Evolutionary conservation across 2,329 filamentous ascomycete genomes (phyloP).

Genomic region (Fusarium humuli): DNA sequence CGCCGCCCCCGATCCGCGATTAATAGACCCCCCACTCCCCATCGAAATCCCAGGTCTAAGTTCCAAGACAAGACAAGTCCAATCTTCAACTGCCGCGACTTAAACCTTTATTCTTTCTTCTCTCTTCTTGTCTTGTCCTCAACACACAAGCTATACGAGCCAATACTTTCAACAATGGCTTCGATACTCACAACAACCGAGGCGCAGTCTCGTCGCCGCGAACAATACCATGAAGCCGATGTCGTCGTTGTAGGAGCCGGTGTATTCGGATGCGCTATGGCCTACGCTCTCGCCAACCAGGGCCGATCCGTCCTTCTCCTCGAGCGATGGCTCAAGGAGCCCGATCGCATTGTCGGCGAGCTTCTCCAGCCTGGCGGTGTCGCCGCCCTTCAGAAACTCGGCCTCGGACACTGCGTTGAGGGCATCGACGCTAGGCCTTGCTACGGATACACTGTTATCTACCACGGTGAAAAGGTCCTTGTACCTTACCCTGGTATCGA

Average conservation of each 20-base stretch:
- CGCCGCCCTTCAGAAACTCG: slow-evolving; percentile 81
- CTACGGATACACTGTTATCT: slow-evolving; percentile 88
- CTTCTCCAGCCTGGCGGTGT: slow-evolving; percentile 93
- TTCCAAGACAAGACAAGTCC: slow-evolving; percentile 18
- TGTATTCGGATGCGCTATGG: slow-evolving; percentile 87
- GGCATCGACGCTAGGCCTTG: slow-evolving; percentile 87
- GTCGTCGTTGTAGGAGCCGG: slow-evolving; percentile 94
- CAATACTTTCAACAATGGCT: slow-evolving; percentile 47
- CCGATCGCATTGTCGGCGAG: slow-evolving; percentile 95
- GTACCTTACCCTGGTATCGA: slow-evolving; percentile 82
- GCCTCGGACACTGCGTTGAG: slow-evolving; percentile 84
- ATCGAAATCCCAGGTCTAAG: slow-evolving; percentile 29
- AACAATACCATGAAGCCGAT: slow-evolving; percentile 75
- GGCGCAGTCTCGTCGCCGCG: slow-evolving; percentile 61
- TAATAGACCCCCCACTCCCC: slow-evolving; percentile 34
- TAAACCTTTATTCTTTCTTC: neutral
- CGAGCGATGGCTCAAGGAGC: slow-evolving; percentile 89
- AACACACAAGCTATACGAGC: slow-evolving; percentile 1
- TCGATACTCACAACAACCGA: slow-evolving; percentile 52
- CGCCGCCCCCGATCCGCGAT: slow-evolving; percentile 37
- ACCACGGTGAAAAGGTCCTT: slow-evolving; percentile 76
- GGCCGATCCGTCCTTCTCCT: slow-evolving; percentile 91
- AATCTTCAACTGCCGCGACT: slow-evolving; percentile 9
- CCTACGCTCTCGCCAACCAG: slow-evolving; percentile 86
- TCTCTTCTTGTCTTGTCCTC: neutral